Evolutionary conservation across 176 grass and related monocot genomes (phyloP), one percentile per base, ranked within the genome.

Genomic region (Avena insularis): DNA sequence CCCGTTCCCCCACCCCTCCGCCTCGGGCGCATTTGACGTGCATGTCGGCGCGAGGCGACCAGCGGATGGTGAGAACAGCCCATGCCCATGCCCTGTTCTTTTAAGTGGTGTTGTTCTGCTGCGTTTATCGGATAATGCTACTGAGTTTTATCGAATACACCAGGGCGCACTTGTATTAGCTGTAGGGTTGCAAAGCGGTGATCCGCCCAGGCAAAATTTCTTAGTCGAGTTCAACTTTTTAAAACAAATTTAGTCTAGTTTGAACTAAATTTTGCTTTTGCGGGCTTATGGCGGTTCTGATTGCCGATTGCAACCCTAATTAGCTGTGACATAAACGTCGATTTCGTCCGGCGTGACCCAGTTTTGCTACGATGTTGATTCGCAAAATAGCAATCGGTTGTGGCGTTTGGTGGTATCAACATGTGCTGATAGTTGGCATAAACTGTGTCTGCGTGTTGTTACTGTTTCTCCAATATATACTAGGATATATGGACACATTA

Each of bases 21-120:
- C 85, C 71, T 60, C 19, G 33, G 49, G 9, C 67, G 72, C 38
- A 67, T 84, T 79, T 73, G 88, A 90, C 81, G 45, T 72, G 35
- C 62, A 57, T 23, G 12, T 83, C 63, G 90, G 91, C 60, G 62
- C 79, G 35, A 91, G 92, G 78, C 89, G 92, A 31, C 74, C 92
- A n/a, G 83, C 90, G 0, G 92, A 91, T 89, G 93, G 97, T 99
- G 90, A 86, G 84, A 80, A 79, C 67, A 9, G 2, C 57, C 33
- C 11, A 50, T 19, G 50, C 49, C 7, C 63, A 27, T 82, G 47
- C 29, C 29, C 72, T 77, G 2, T 55, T 88, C 36, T 55, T 17
- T 62, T 86, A 12, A 57, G 55, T 69, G 58, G 16, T 64, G 27
- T 45, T 11, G 49, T 84, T 68, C 19, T 45, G 35, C 33, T 82